Percentiles rank a stretch among this genome's conserved stretches.
phyloP scores from a whole-genome alignment of 306 rosid genomes.

The Coriaria nepalensis region DNA sequence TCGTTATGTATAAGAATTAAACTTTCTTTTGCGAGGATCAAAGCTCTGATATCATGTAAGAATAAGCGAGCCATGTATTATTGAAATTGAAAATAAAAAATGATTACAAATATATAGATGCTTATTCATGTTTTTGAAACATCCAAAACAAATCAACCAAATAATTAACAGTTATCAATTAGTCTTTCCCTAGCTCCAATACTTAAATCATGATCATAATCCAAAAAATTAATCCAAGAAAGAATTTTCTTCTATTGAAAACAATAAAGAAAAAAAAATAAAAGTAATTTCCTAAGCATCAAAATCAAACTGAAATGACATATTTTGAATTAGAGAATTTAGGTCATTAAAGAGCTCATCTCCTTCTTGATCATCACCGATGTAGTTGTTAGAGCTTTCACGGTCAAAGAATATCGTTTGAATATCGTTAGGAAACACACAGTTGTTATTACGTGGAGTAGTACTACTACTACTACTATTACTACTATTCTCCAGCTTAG shows the following conservation, averaged over 20 bases:
- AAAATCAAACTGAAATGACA: conserved; percentile 24
- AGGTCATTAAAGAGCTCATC: conserved; percentile 25
- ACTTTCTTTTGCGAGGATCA: too few relatives aligned
- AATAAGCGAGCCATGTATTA: too few relatives aligned
- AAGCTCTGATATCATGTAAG: too few relatives aligned
- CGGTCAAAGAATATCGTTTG: conserved; percentile 20
- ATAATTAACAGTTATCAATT: conserved; percentile 1
- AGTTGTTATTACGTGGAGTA: conserved; percentile 1
- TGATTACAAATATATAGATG: too few relatives aligned
- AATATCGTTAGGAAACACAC: conserved; percentile 23
- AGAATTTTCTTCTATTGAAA: too few relatives aligned
- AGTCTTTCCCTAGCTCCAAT: neutral
- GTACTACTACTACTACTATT: neutral
- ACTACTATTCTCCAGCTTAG: neutral
- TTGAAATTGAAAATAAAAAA: too few relatives aligned
- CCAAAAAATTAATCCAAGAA: neutral
- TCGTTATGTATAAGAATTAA: too few relatives aligned
- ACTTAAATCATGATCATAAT: neutral
- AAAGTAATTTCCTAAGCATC: conserved; percentile 1
- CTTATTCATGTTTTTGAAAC: too few relatives aligned
- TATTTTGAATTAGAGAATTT: conserved; percentile 19
- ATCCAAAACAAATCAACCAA: neutral
- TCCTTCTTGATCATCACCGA: conserved; percentile 18
- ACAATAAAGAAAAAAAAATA: neutral
- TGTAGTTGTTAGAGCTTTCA: conserved; percentile 15